Evolutionary conservation across 1,139 yeast genomes (phyloP), one percentile per base, ranked within the genome.

Genomic region (Meyerozyma sp.): DNA sequence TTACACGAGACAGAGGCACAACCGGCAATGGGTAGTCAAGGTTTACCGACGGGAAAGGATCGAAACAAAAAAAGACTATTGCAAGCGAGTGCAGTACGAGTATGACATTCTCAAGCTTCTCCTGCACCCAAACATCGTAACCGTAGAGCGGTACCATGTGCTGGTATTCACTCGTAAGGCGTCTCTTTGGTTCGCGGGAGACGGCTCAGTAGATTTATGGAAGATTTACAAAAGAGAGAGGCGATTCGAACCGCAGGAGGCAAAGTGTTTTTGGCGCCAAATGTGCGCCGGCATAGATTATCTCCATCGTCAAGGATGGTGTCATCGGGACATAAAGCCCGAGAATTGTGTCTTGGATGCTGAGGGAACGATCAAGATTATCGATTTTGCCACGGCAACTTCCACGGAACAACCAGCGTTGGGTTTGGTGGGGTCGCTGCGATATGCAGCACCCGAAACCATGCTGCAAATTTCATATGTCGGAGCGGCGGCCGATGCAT

Each of bases 371-470:
- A 50, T 70, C 36, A 72, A 70, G 48, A 54, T 73, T 27, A 70
- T 73, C 26, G 79, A 73, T 48, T 69, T 71, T 50, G 67, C 64
- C 11, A 58, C 68, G 2, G 65, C 67, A 3, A 36, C 43, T 2
- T 29, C 42, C 10, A 39, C 47, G 20, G 48, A 49, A 9, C 51
- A 49, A 5, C 41, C 48, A 47, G 63, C 73, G 0, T 52, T 61
- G 18, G 83, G 83, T 0, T 50, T 76, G n/a, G 80, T 74, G 4
- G 83, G 83, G 0, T 71, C 81, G 1, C 66, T 62, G 25, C 51
- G 57, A 9, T 75, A 66, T 49, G 62, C 66, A 27, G 77, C 82
- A 0, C 82, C 83, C 0, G 83, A 78, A 53, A 66, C 73, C 16
- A 64, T 63, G 37, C 46, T 55, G 13, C 44, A 43, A 11, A 50